Evolutionary conservation across 2,329 filamentous ascomycete species (phyloP).

Genomic region (Colletotrichum sp.): DNA sequence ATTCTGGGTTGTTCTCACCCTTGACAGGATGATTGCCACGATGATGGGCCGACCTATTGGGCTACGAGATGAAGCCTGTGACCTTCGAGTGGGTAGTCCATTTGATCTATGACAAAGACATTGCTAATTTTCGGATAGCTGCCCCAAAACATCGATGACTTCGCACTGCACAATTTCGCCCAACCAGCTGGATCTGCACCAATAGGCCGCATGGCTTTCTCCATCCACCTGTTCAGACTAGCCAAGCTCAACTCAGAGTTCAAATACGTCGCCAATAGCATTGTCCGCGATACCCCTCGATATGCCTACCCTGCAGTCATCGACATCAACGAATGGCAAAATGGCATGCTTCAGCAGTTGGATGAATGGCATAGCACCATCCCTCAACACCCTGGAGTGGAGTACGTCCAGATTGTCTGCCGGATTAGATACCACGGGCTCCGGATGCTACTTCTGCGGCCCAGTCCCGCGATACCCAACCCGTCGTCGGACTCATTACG

Average conservation of each 20-base stretch:
- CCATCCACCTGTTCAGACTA: conserved; percentile 53
- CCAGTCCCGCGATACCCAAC: conserved; percentile 55
- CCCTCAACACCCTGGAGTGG: background rate
- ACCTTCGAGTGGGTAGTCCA: conserved; percentile 46
- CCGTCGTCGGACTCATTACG: conserved; percentile 44
- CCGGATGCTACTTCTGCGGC: conserved; percentile 53
- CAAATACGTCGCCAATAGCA: conserved; percentile 61
- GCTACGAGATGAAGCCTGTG: conserved; percentile 58
- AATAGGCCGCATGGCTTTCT: conserved; percentile 31
- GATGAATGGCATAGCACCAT: conserved; percentile 37
- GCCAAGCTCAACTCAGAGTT: conserved; percentile 59
- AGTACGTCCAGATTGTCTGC: conserved; percentile 38
- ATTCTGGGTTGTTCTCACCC: conserved; percentile 58
- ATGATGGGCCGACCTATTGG: conserved; percentile 63
- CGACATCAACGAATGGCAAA: conserved; percentile 52
- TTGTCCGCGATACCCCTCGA: conserved; percentile 47
- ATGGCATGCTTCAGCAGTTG: conserved; percentile 42
- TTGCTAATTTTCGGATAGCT: conserved; percentile 28
- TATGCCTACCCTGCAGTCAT: conserved; percentile 53
- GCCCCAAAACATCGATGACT: conserved; percentile 29
- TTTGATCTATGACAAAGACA: background rate
- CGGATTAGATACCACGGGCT: conserved; percentile 52
- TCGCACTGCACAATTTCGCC: conserved; percentile 7
- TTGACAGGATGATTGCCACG: conserved; percentile 57
- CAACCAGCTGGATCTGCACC: background rate